Evolutionary conservation across 1,139 yeast genomes (phyloP), one percentile per base, ranked within the genome.

Genomic region (Protomyces inouyei): DNA sequence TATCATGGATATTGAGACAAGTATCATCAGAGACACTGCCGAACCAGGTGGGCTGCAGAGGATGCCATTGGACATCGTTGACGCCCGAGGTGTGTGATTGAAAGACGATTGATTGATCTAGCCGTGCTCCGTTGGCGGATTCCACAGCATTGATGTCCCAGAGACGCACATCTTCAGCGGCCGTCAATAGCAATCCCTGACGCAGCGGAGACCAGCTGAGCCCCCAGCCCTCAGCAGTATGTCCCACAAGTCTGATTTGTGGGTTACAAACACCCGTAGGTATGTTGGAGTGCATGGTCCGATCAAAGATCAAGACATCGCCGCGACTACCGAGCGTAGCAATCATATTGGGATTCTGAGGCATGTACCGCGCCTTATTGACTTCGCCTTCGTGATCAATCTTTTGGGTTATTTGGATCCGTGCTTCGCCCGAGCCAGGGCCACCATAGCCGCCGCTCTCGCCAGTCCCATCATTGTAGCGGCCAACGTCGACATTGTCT

Each of bases 241-340:
- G 96, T 71, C 81, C 84, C 67, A 81, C 80, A 65, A 86, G 82
- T 1, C 76, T 66, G 43, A 76, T 73, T 37, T 76, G 78, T 2
- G 79, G 78, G 40, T 70, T 68, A 64, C 73, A 74, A 12, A 63
- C 60, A 18, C 74, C 74, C 8, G 74, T 68, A 0, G 80, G 79
- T 46, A 73, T 72, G 48, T 72, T 67, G 3, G 80, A 73, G 63
- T 76, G 79, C 68, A 77, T 76, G 4, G 79, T 83, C 66, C 83
- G 78, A 69, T 85, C 82, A 74, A 87, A 89, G n/a, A 92, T 74
- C 68, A 80, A 85, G 1, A 87, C 83, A 57, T 82, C 83, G 28
- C 98, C 98, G 3, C 76, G 75, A 0, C 92, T 95, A 68, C 87
- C 85, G 69, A 91, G 85, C 0, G 96, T 85, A 2, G 96, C 93